Conservation (phyloP, 768 basidiomycete genomes). For the Naganishia randhawae region DNA sequence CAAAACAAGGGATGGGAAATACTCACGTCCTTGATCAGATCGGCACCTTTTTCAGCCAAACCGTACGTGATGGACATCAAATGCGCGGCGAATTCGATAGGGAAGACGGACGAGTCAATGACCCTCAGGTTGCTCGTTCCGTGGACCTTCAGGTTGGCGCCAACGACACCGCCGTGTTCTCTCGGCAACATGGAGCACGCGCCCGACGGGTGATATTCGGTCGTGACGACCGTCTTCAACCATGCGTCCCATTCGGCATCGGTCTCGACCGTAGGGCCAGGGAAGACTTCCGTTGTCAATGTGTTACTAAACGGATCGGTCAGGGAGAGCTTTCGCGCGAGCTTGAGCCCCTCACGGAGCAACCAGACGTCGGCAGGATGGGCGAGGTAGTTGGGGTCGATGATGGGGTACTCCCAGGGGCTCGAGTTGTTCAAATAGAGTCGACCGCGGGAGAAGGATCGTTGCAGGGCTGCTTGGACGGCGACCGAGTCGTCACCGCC, state of each 20-base stretch:
- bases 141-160: conserved; percentile 59
- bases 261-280: conserved; percentile 57
- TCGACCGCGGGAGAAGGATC: conserved; percentile 54
- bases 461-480: conserved; percentile 56
- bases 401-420: conserved; percentile 61
- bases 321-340: conserved; percentile 59
- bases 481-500: conserved; percentile 52
- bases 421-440: conserved; percentile 62
- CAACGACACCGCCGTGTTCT: conserved; percentile 60
- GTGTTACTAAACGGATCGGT: conserved; percentile 57
- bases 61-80: conserved; percentile 49
- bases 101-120: conserved; percentile 57
- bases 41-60: conserved; percentile 28
- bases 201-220: conserved; percentile 59
- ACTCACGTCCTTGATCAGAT: conserved; percentile 31
- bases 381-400: conserved; percentile 66
- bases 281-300: conserved; percentile 56
- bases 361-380: conserved; percentile 57
- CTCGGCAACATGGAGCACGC: conserved; percentile 62
- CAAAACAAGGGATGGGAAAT: not conserved
- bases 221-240: conserved; percentile 53
- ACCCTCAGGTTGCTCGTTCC: conserved; percentile 57
- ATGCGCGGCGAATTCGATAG: conserved; percentile 58
- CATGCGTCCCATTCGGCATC: conserved; percentile 62
- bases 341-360: conserved; percentile 62